Conservation (phyloP, 2,329 filamentous ascomycete genomes). For the Fusarium cicatricum region DNA sequence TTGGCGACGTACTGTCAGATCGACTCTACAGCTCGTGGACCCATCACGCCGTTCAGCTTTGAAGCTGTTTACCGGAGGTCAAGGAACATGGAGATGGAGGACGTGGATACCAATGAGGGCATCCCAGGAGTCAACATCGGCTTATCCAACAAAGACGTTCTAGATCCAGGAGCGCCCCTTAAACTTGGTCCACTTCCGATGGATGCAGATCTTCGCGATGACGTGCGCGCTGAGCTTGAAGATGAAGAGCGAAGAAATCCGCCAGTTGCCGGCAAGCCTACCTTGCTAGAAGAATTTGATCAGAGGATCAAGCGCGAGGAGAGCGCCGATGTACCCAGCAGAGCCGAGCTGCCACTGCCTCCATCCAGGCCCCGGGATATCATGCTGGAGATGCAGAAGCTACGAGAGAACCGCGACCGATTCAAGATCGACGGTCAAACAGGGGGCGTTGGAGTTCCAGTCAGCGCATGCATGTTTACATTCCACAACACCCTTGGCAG, state of each 20-base stretch:
- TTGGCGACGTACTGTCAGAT: constrained; percentile 69
- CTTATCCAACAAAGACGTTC: constrained; percentile 66
- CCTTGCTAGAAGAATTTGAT: constrained; percentile 87
- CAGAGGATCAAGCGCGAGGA: constrained; percentile 89
- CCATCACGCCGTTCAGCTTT: constrained; percentile 70
- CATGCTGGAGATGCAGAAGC: constrained; percentile 90
- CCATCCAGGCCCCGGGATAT: constrained; percentile 90
- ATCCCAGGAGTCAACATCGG: constrained; percentile 71
- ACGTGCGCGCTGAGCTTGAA: constrained; percentile 86
- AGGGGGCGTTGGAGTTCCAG: constrained; percentile 80
- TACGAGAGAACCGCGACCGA: constrained; percentile 90
- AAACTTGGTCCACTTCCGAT: constrained; percentile 84
- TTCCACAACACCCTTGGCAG: constrained; percentile 96
- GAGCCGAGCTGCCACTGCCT: constrained; percentile 84
- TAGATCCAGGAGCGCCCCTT: constrained; percentile 66
- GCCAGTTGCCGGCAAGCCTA: constrained; percentile 73
- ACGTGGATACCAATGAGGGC: constrained; percentile 70
- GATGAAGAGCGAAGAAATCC: constrained; percentile 84
- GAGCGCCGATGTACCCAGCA: constrained; percentile 79
- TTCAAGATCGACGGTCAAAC: constrained; percentile 88
- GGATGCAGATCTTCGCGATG: constrained; percentile 82
- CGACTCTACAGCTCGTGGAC: constrained; percentile 66
- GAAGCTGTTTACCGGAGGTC: constrained; percentile 66
- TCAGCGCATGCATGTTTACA: constrained; percentile 97
- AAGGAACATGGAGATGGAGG: constrained; percentile 69